Evolutionary conservation across 2,329 filamentous ascomycete genomes (phyloP), one percentile per base, ranked within the genome.

Genomic region (Cytospora leucostoma): DNA sequence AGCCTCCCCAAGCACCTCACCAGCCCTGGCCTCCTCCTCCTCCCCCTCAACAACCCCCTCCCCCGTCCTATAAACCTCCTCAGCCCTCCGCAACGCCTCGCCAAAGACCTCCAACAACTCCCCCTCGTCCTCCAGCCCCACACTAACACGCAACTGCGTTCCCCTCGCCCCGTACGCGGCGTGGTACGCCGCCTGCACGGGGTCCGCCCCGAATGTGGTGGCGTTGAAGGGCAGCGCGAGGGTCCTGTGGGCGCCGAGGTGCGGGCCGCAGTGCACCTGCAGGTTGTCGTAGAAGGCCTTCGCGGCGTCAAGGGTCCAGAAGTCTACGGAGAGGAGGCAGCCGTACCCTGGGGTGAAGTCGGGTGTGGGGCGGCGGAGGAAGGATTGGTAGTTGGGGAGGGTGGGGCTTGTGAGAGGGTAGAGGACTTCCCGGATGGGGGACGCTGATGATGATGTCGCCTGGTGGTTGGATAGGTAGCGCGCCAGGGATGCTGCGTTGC

Each of bases 311-410:
- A 79, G 64, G n/a, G 68, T 74, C 12, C 74, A 72, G 54, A 87
- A 81, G 52, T 85, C 80, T 34, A 86, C 72, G 10, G 74, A 80
- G 15, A 87, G 70, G 1, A 87, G 78, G 67, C 81, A 85, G 2
- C 84, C 84, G 68, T 84, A 83, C 0, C 84, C 84, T 0, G 83
- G 81, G 0, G 70, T 68, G 61, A 85, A 79, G 1, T 83, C 82
- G 0, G 72, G 51, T 0, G 81, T 75, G 7, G 74, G 59, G 4
- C 62, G 72, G 3, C 79, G 74, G 67, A 77, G 69, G 66, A 77
- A 71, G 2, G 72, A 70, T 8, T 71, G 70, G 66, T 79, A 80
- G 64, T 72, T 72, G 2, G 77, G 74, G 56, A 72, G 75, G 13
- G 68, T 68, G 61, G 75, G 65, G 67, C 65, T 65, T 57, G 70